Evolutionary conservation across 495 filamentous ascomycete genomes (phyloP), one percentile per base, ranked within the genome.

Genomic region (Hypoxylon lenormandii): DNA sequence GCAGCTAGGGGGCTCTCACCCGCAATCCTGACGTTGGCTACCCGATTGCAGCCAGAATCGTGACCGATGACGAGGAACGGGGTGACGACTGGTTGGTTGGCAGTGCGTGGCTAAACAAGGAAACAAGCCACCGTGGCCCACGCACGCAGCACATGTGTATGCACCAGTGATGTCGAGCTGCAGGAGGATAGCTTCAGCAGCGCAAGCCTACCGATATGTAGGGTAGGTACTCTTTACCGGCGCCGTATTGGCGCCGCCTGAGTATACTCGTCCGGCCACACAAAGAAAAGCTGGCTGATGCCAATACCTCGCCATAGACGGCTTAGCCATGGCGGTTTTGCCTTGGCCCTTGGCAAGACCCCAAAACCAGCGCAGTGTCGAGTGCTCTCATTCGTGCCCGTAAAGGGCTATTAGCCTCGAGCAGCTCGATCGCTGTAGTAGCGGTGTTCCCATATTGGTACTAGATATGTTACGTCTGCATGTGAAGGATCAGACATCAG

Each of bases 101-200:
- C 53, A 66, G 57, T 63, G 65, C 68, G 68, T 71, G 68, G 68
- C 68, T 71, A 71, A 62, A 71, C 51, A 71, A 53, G 68, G 68
- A 66, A 70, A 71, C 68, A 71, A 71, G 68, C 68, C 68, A 71
- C 68, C 40, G 57, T 66, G 21, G 67, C 68, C 62, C 52, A 61
- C 69, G 53, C 55, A 42, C n/a, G 30, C 26, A 40, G 38, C 43
- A 36, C 15, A 47, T 50, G 33, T 53, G 50, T 45, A 66, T 71
- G 69, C 64, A 67, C 11, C 19, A 48, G 45, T 69, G 69, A 72
- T 72, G 69, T 68, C 64, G 64, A 72, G 64, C 11, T 69, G 69
- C 64, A 72, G 47, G 51, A 72, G 28, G 49, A 64, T 56, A 58
- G 67, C 51, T 70, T 70, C 54, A 59, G 48, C 22, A 56, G 36